Evolutionary conservation across 2,329 filamentous ascomycete species (phyloP), one percentile per base, ranked within the genome.

Genomic region (Cladobotryum protrusum): DNA sequence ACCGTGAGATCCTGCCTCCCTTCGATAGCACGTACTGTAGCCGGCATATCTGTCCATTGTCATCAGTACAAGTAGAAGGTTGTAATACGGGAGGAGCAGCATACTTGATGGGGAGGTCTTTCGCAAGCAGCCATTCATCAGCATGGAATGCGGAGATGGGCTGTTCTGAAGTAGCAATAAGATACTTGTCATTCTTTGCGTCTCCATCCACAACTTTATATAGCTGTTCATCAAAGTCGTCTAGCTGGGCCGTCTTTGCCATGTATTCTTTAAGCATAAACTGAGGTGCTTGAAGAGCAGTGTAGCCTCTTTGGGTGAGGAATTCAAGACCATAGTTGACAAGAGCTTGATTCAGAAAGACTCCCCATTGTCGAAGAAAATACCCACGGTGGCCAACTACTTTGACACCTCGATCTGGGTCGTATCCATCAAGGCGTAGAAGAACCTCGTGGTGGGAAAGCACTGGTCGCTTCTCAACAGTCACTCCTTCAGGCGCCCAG

Each of bases 371-470:
- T 51, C 84, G 89, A 62, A 97, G 72, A 72, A 92, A 96, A 73
- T 97, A 97, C 36, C 92, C 92, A 60, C 92, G 81, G 70, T 97
- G 92, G 47, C 93, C 92, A 41, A 95, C 91, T 56, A 97, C 81
- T 76, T 97, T 97, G 56, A 90, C 87, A 58, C 90, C 90, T 57
- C 93, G 85, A 64, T 96, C 89, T 1, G 89, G 87, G 66, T 97
- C 93, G 65, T 95, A 96, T 48, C 92, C 91, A 60, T 93, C 89
- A 55, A 97, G 74, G 59, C 89, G 81, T 52, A 85, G 83, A 53
- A 97, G 81, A 48, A 99, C 90, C 67, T 97, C 92, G 69, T 99
- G 93, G 69, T 99, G 93, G 46, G 91, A 96, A 54, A 97, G 85
- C 55, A 80, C 75, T 51, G 86, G 78, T 60, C 82, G 81, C 76